A percentile compares a stretch with the other conserved stretches of the same genome.
Evolutionary conservation across 139 green algal genomes (phyloP).

Genomic region (Chlamydomonas sphaeroides): DNA sequence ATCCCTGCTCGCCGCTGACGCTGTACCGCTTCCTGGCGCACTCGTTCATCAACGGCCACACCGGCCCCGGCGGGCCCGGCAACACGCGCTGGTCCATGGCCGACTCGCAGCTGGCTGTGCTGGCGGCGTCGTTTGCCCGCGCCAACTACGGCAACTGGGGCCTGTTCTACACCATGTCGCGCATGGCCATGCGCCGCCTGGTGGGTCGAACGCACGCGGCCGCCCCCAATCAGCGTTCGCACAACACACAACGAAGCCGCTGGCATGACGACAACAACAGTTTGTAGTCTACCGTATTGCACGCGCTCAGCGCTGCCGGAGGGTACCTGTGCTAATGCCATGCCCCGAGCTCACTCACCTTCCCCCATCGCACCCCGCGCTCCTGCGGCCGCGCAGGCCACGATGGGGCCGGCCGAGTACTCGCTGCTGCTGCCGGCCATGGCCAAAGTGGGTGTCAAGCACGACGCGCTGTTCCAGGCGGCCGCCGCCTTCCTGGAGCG

Average conservation of each 20-base stretch:
- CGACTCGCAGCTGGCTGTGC: slow-evolving; percentile 9
- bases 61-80: neutral
- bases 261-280: too few species aligned
- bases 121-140: slow-evolving; percentile 13
- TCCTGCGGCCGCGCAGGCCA: too few species aligned
- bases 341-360: too few species aligned
- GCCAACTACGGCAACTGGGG: slow-evolving; percentile 16
- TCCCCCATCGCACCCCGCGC: too few species aligned
- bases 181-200: slow-evolving; percentile 18
- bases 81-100: slow-evolving; percentile 1
- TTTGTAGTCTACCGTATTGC: too few species aligned
- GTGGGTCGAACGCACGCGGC: too few species aligned
- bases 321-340: too few species aligned
- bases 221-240: too few species aligned
- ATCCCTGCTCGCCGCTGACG: neutral
- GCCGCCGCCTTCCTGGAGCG: neutral
- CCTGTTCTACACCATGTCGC: slow-evolving; percentile 32
- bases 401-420: slow-evolving; percentile 1
- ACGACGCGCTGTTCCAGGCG: slow-evolving; percentile 8
- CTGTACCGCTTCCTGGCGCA: slow-evolving; percentile 14
- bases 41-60: neutral
- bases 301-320: too few species aligned
- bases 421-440: slow-evolving; percentile 6
- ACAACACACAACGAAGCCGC: too few species aligned
- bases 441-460: neutral